Conservation (phyloP, 2,329 filamentous ascomycete genomes). For the Ophiocordyceps robertsii region DNA sequence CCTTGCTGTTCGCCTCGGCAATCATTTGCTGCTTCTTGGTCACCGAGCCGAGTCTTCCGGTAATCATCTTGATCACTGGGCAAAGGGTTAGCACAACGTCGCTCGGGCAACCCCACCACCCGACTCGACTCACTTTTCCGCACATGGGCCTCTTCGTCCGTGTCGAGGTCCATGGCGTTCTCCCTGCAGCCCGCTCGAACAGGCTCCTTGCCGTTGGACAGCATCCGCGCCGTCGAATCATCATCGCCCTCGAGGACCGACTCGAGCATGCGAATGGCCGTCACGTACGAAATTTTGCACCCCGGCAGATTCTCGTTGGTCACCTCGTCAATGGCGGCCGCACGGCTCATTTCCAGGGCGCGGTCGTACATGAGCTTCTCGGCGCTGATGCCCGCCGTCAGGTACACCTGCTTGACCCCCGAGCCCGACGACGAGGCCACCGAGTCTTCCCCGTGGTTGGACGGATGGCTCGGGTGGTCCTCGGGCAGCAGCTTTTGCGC, state of each 20-base stretch:
- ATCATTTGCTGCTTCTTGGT: conserved; percentile 50
- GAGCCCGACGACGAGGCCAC: conserved; percentile 43
- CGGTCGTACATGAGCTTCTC: conserved; percentile 98
- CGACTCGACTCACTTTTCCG: conserved; percentile 53
- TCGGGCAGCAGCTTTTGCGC: conserved; percentile 72
- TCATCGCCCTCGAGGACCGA: conserved; percentile 82
- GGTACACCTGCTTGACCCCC: conserved; percentile 63
- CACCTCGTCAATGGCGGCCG: conserved; percentile 90
- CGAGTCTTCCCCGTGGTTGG: conserved; percentile 53
- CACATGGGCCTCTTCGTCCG: conserved; percentile 60
- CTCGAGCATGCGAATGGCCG: conserved; percentile 88
- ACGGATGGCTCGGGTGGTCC: conserved; percentile 77
- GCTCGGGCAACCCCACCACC: background rate
- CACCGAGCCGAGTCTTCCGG: conserved; percentile 38
- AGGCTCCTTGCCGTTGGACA: conserved; percentile 25
- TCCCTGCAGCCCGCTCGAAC: conserved; percentile 22
- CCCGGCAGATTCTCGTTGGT: conserved; percentile 77
- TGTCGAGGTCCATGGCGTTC: conserved; percentile 37
- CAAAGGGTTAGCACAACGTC: conserved; percentile 2
- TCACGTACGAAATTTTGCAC: conserved; percentile 87
- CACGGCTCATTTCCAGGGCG: conserved; percentile 89
- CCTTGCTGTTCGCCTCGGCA: conserved; percentile 38
- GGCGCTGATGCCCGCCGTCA: conserved; percentile 82
- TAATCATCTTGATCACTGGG: conserved; percentile 50
- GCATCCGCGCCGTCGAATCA: conserved; percentile 24